Evolutionary conservation across 371 early-diverging fungal species (phyloP).

Genomic region (Mortierella sp.): DNA sequence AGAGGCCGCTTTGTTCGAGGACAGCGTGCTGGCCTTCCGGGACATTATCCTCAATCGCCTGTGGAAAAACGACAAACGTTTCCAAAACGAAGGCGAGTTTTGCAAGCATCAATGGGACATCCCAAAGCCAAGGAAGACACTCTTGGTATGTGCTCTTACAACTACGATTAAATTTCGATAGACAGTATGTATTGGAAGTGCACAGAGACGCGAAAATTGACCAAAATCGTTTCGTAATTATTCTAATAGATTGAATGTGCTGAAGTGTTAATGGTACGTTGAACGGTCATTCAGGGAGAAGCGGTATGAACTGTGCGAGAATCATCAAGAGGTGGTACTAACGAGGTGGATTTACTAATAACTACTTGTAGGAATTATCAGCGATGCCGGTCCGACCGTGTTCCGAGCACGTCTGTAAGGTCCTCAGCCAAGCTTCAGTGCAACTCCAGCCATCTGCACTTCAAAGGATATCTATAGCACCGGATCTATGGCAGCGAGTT

Average conservation of each 20-base stretch:
- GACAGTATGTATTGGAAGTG: neutral
- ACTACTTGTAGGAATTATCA: slow-evolving; percentile 27
- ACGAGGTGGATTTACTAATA: neutral
- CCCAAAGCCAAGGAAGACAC: slow-evolving; percentile 20
- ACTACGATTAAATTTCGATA: too few species aligned
- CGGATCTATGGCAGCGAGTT: slow-evolving; percentile 37
- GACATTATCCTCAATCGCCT: slow-evolving; percentile 39
- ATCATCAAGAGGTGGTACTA: neutral
- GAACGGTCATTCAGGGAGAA: neutral
- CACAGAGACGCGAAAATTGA: neutral
- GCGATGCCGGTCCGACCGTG: slow-evolving; percentile 31
- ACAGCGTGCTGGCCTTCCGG: slow-evolving; percentile 45
- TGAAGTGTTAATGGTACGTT: slow-evolving; percentile 27
- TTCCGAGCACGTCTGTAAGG: slow-evolving; percentile 40
- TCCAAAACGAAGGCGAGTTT: slow-evolving; percentile 45
- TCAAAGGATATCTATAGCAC: slow-evolving; percentile 33
- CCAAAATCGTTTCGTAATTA: neutral
- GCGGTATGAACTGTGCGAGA: neutral
- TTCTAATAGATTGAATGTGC: slow-evolving; percentile 48
- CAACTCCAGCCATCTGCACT: slow-evolving; percentile 33
- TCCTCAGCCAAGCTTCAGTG: slow-evolving; percentile 30
- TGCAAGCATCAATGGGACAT: slow-evolving; percentile 52
- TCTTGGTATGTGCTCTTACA: slow-evolving; percentile 19
- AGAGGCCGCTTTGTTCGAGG: slow-evolving; percentile 29
- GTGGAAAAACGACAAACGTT: slow-evolving; percentile 41